Base-by-base conservation (phyloP, 75 land plant species). In the Pinus tabuliformis region DNA sequence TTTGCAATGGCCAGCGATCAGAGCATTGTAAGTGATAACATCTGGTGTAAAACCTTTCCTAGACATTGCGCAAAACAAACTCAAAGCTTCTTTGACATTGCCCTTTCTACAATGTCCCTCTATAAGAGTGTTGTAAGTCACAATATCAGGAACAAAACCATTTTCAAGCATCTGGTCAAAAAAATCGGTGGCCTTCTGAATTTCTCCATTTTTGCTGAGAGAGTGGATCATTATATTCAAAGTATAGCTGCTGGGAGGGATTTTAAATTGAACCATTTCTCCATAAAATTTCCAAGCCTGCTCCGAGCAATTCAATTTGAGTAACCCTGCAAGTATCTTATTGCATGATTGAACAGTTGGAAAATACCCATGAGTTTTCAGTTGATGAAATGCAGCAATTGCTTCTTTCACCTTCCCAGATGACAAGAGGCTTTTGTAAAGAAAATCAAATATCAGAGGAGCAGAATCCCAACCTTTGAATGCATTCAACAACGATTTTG, bases 1-100 rank as follows among this genome's bases (percentile, higher is more conserved):
- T 62, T 79, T 84, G 61, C 91, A 88, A 28, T 77, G 82, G 5
- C 87, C 87, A 76, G 75, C 73, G n/a, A 90, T 83, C 39, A 90
- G 64, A 49, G 89, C 70, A 72, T 82, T 85, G 73, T 73, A 90
- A 24, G 89, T 83, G 45, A 90, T 77, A 42, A 85, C 80, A 85
- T 90, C 89, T 58, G 91, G 89, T 63, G 75, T 59, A 52, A 84
- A 39, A 37, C 80, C 78, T 11, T 72, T 57, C 56, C 75, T 72
- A 58, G 68, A 73, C 78, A 85, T 85, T 21, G 22, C 36, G 56
- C 24, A 24, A 14, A 72, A 52, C 24, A 72, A 49, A 28, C 24
- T 54, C 58, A 56, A 56, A 72, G 74, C 74, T 54, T 72, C 57
- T 56, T 52, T 56, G 30, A 56, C 30, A 56, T 56, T 54, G 28